These are phyloP conservation scores for Trypanosoma vivax DNA, from an alignment of 208 protist species.

Conservation along the genomic window DNA sequence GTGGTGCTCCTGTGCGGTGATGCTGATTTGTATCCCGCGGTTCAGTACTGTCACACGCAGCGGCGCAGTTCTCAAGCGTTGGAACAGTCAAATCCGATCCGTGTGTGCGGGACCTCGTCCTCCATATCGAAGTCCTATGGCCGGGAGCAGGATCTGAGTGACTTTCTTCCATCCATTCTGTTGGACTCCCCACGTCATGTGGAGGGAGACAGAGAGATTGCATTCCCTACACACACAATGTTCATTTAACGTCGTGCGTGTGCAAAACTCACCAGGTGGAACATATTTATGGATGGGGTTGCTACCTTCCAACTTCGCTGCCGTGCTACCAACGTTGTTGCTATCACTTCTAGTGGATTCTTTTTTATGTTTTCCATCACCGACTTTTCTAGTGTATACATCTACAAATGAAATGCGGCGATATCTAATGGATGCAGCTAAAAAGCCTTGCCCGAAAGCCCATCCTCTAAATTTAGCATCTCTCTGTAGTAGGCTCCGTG, in stretches of 20 bases:
- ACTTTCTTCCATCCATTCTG: slow-evolving; percentile 80
- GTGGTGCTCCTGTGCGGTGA: slow-evolving; percentile 83
- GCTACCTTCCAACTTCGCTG: no score
- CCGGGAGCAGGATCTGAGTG: slow-evolving; percentile 68
- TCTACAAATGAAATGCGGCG: no score
- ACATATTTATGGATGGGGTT: no score
- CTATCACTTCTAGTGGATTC: no score
- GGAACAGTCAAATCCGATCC: slow-evolving; percentile 43
- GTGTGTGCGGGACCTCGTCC: slow-evolving; percentile 67
- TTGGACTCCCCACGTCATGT: slow-evolving; percentile 55
- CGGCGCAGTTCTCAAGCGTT: slow-evolving; percentile 25
- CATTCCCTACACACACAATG: slow-evolving; percentile 42
- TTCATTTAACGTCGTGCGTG: slow-evolving; percentile 21
- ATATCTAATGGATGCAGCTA: no score
- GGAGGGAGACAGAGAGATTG: slow-evolving; percentile 42
- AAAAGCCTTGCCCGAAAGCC: no score
- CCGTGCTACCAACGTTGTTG: no score
- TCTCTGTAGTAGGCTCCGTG: no score
- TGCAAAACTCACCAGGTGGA: background rate
- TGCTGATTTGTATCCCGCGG: slow-evolving; percentile 64
- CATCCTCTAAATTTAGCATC: no score
- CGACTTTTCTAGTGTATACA: no score
- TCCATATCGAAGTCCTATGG: slow-evolving; percentile 76
- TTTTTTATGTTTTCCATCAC: no score
- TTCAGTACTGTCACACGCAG: slow-evolving; percentile 75